These are phyloP conservation scores for Neurospora sp. DNA, from an alignment of 495 filamentous ascomycete genomes.

Conservation along the genomic window DNA sequence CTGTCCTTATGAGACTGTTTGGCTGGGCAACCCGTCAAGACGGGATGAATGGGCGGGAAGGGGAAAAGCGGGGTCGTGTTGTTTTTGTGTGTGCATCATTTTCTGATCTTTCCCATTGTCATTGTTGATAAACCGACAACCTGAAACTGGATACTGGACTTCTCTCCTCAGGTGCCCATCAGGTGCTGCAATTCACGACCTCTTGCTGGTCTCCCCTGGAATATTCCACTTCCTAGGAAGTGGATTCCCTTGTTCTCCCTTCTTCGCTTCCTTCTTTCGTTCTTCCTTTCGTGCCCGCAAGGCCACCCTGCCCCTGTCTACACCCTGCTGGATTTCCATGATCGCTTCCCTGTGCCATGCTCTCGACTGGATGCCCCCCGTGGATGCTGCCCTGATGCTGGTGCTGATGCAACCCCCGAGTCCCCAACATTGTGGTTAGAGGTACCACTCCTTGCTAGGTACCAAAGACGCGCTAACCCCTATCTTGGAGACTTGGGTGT, in stretches of 20 bases:
- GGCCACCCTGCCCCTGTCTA: not conserved
- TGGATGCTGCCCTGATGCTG: not conserved
- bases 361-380: not conserved
- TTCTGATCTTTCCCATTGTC: not conserved
- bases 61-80: not conserved
- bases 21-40: not conserved
- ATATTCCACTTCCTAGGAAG: not conserved
- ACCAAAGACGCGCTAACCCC: not conserved
- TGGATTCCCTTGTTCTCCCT: not conserved
- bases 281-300: not conserved
- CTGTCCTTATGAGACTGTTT: not conserved
- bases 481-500: not conserved
- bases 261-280: not conserved
- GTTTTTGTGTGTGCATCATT: not conserved
- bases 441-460: not conserved
- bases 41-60: not conserved
- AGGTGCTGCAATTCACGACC: not conserved
- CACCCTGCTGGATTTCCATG: not conserved
- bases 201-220: not conserved
- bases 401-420: not conserved
- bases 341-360: not conserved
- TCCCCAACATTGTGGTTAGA: not conserved
- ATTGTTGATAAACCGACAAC: not conserved
- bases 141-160: not conserved
- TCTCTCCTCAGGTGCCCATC: not conserved